These are phyloP conservation scores for Backusella liffmaniae DNA, from an alignment of 192 early-diverging fungal species.

Conservation along the genomic window DNA sequence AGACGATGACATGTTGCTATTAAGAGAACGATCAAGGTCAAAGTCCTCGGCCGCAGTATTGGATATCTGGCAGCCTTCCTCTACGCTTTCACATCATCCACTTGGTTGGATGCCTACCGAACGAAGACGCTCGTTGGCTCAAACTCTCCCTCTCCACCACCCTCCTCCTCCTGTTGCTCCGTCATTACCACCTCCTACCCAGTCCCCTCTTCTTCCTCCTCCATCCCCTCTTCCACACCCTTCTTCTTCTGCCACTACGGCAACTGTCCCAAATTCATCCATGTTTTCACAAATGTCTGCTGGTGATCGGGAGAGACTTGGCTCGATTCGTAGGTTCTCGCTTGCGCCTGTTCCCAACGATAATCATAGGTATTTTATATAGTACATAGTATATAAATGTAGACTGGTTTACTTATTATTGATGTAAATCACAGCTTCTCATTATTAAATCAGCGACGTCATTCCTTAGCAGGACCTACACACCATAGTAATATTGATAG, in stretches of 20 bases:
- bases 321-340: constrained; percentile 9
- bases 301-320: constrained; percentile 35
- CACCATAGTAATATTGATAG: constrained; percentile 23
- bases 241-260: background rate
- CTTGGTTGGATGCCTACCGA: background rate
- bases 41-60: constrained; percentile 71
- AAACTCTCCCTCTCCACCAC: background rate
- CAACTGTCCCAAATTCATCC: background rate
- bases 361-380: constrained; percentile 1
- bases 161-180: constrained; percentile 1
- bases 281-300: constrained; percentile 12
- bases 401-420: background rate
- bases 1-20: constrained; percentile 31
- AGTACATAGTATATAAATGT: background rate
- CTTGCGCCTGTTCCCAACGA: constrained; percentile 5
- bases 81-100: background rate
- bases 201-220: constrained; percentile 4
- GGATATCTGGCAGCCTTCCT: constrained; percentile 26
- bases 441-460: constrained; percentile 36
- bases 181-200: background rate
- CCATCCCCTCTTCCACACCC: background rate
- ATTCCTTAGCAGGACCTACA: constrained; percentile 33
- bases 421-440: background rate
- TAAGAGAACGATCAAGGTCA: constrained; percentile 51
- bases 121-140: background rate